phyloP scores from a whole-genome alignment of 805 yeast species.

The Yarrowia sp. region DNA sequence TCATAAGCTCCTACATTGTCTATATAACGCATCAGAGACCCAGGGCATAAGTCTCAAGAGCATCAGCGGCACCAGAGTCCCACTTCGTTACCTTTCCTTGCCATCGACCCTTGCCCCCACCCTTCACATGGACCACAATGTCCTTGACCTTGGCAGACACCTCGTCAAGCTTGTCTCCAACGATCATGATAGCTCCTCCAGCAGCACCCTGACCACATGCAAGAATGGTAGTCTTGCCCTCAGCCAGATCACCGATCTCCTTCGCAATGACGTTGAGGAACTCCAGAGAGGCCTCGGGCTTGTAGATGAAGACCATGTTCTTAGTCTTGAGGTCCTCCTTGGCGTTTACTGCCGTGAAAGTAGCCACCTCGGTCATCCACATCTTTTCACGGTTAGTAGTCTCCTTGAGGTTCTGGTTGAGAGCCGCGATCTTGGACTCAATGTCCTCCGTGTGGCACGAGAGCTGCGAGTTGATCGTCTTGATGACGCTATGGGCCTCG shows the following conservation, averaged over 20 bases:
- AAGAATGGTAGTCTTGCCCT: conserved; percentile 51
- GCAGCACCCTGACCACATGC: conserved; percentile 58
- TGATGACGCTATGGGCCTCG: conserved; percentile 50
- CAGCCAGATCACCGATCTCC: conserved; percentile 44
- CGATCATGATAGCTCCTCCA: conserved; percentile 63
- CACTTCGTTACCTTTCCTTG: conserved; percentile 72
- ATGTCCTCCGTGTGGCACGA: conserved; percentile 69
- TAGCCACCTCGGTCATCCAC: conserved; percentile 61
- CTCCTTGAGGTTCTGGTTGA: conserved; percentile 51
- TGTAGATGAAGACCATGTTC: conserved; percentile 46
- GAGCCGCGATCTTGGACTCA: conserved; percentile 49
- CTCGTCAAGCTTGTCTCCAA: conserved; percentile 55
- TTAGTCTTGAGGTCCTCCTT: conserved; percentile 37
- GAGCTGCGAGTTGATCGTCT: conserved; percentile 50
- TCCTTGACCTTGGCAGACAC: conserved; percentile 49
- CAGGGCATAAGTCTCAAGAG: conserved; percentile 28
- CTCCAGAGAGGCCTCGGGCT: conserved; percentile 56
- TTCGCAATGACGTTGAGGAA: conserved; percentile 48
- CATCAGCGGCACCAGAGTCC: conserved; percentile 47
- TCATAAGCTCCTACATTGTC: no score
- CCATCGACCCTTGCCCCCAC: conserved; percentile 78
- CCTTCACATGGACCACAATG: conserved; percentile 54
- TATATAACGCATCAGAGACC: no score
- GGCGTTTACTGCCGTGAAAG: conserved; percentile 48
- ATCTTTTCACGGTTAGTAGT: conserved; percentile 49